phyloP scores from a whole-genome alignment of 192 early-diverging fungal species.

The Umbelopsis isabellina region DNA sequence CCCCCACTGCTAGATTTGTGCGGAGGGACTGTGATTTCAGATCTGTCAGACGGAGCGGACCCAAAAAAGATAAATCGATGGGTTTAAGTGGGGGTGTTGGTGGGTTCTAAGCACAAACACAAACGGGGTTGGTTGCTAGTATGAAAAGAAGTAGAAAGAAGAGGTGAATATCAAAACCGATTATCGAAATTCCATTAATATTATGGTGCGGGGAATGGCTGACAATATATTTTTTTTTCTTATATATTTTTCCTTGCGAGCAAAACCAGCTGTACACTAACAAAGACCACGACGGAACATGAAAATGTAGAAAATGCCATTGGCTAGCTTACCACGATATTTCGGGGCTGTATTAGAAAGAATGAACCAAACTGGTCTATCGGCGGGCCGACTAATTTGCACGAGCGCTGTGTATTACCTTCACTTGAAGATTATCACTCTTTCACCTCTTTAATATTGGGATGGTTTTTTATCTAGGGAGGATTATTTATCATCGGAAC shows the following conservation, averaged over 20 bases:
- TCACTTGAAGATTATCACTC: conserved; percentile 19
- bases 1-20: not conserved
- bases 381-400: conserved; percentile 22
- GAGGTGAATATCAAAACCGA: not conserved
- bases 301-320: conserved; percentile 1
- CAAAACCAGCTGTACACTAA: not conserved
- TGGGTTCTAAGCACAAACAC: not conserved
- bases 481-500: no score
- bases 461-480: no score
- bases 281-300: not conserved
- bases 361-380: not conserved
- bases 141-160: not conserved
- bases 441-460: not conserved
- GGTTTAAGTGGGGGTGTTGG: not conserved
- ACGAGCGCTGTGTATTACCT: conserved; percentile 18
- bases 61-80: conserved; percentile 20
- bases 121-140: not conserved
- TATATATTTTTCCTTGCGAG: not conserved
- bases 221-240: conserved; percentile 20
- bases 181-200: conserved; percentile 8
- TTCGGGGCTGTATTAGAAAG: conserved; percentile 6
- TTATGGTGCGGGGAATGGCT: conserved; percentile 17
- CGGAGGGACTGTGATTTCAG: conserved; percentile 17
- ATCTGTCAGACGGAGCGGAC: conserved; percentile 20
- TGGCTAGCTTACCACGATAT: not conserved